Conservation (phyloP, 495 filamentous ascomycete species). For the Neurospora sp. region DNA sequence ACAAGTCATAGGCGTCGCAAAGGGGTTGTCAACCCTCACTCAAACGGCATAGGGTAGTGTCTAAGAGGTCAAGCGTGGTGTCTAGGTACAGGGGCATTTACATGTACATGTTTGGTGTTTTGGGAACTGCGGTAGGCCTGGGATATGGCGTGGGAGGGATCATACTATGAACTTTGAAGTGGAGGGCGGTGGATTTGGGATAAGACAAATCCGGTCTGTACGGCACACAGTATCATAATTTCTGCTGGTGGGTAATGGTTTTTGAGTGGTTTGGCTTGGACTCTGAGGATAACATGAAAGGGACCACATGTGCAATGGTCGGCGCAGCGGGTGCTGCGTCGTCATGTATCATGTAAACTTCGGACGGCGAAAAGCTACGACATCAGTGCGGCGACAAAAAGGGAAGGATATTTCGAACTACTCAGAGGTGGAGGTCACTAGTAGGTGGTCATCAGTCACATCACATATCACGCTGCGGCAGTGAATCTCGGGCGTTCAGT, state of each 20-base stretch:
- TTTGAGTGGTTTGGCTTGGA: no score
- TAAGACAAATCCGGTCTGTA: background rate
- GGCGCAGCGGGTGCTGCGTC: background rate
- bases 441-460: background rate
- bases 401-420: background rate
- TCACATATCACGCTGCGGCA: background rate
- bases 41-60: background rate
- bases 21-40: no score
- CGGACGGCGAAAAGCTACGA: background rate
- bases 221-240: no score
- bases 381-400: background rate
- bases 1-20: background rate
- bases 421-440: background rate
- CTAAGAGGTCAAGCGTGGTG: background rate
- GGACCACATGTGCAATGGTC: no score
- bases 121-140: background rate
- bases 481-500: background rate
- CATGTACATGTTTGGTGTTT: background rate
- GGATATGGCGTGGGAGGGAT: background rate
- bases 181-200: background rate
- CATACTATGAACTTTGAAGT: background rate
- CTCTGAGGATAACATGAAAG: no score
- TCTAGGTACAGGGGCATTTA: background rate
- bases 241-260: no score
- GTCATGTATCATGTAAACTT: background rate